These are phyloP conservation scores for Blastobotrys robertii DNA, from an alignment of 805 yeast species.

Conservation along the genomic window DNA sequence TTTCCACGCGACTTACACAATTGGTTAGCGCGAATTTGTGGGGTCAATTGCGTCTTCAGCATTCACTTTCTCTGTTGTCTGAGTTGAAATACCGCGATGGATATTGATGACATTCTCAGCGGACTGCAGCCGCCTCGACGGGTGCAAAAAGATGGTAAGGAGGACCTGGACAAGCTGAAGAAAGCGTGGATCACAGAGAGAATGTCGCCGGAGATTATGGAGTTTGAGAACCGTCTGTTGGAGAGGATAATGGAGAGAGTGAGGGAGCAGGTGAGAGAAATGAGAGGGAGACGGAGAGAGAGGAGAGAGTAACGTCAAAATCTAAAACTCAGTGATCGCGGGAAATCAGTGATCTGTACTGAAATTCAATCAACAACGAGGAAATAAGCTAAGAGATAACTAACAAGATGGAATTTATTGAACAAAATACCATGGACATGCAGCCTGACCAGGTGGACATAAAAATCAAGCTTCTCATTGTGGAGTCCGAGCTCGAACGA, in stretches of 20 bases:
- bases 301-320: no score
- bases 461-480: slow-evolving; percentile 69
- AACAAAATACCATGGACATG: slow-evolving; percentile 66
- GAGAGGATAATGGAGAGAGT: slow-evolving; percentile 48
- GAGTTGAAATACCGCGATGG: slow-evolving; percentile 4
- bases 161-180: slow-evolving; percentile 38
- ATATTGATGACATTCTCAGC: slow-evolving; percentile 18
- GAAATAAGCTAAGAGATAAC: not conserved
- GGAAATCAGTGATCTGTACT: no score
- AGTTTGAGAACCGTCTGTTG: slow-evolving; percentile 55
- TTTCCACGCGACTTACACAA: no score
- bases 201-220: slow-evolving; percentile 77
- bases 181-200: slow-evolving; percentile 77
- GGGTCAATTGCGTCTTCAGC: not conserved
- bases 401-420: slow-evolving; percentile 56
- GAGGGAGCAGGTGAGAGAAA: slow-evolving; percentile 31
- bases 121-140: slow-evolving; percentile 6
- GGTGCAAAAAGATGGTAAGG: slow-evolving; percentile 37
- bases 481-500: slow-evolving; percentile 88
- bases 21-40: not conserved
- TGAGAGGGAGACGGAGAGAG: not conserved
- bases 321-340: no score
- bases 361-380: not conserved
- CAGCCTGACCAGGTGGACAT: slow-evolving; percentile 44
- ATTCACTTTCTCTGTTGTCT: not conserved